These are phyloP conservation scores for Pythium folliculosum DNA, from an alignment of 352 stramenopile species.

Conservation along the genomic window DNA sequence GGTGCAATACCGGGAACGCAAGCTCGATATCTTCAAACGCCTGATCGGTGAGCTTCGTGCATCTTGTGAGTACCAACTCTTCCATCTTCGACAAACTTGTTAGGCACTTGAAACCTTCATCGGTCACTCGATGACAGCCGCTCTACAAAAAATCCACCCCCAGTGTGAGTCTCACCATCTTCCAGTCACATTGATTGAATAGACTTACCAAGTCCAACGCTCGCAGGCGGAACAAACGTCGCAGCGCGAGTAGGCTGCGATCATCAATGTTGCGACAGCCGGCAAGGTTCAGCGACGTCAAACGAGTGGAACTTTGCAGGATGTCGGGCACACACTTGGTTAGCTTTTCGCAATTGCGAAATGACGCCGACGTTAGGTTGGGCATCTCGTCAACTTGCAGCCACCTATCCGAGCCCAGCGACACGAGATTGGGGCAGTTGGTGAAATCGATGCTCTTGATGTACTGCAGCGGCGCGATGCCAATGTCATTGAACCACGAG, in stretches of 20 bases:
- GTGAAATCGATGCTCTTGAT: slow-evolving; percentile 62
- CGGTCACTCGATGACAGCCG: slow-evolving; percentile 54
- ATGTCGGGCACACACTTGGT: slow-evolving; percentile 48
- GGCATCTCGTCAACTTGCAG: slow-evolving; percentile 51
- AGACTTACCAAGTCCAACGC: slow-evolving; percentile 52
- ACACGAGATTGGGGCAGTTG: slow-evolving; percentile 51
- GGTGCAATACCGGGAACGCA: slow-evolving; percentile 39
- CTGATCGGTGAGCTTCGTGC: slow-evolving; percentile 50
- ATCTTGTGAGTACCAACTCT: slow-evolving; percentile 58
- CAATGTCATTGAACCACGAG: slow-evolving; percentile 68
- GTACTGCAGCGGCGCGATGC: slow-evolving; percentile 41
- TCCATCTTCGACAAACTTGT: slow-evolving; percentile 45
- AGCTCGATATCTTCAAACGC: slow-evolving; percentile 45
- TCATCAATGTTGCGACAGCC: slow-evolving; percentile 68
- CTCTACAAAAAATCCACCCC: slow-evolving; percentile 27
- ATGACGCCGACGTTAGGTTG: slow-evolving; percentile 48
- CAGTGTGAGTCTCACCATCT: neutral
- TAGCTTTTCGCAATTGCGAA: slow-evolving; percentile 50
- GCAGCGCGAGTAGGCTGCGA: slow-evolving; percentile 44
- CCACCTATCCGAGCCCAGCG: slow-evolving; percentile 45
- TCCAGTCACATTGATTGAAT: neutral
- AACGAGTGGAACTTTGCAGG: slow-evolving; percentile 55
- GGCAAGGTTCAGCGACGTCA: slow-evolving; percentile 58
- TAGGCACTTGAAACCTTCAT: slow-evolving; percentile 56
- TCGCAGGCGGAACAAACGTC: slow-evolving; percentile 40